These are phyloP conservation scores for Terana coerulea DNA, from an alignment of 768 basidiomycete genomes.

Conservation along the genomic window DNA sequence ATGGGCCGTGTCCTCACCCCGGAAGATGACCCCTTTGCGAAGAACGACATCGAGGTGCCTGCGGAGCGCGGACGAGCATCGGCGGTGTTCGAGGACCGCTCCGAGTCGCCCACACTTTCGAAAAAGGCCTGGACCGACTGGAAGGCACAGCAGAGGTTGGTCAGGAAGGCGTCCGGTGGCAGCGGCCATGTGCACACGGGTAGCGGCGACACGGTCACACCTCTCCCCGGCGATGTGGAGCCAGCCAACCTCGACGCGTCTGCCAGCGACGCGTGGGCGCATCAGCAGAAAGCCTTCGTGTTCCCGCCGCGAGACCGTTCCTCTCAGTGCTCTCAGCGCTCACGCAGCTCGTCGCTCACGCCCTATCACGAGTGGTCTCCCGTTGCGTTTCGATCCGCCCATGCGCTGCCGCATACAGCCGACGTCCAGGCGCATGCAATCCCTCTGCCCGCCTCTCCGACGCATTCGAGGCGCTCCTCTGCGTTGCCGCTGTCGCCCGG, in stretches of 20 bases:
- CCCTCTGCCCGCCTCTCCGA: background rate
- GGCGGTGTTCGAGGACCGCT: background rate
- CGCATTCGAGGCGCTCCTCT: background rate
- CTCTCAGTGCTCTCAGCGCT: background rate
- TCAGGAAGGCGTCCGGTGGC: background rate
- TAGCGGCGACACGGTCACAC: constrained; percentile 13
- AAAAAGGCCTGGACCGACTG: background rate
- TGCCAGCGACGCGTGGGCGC: background rate
- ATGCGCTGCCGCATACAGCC: background rate
- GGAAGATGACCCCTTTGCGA: constrained; percentile 26
- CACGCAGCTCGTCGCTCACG: background rate
- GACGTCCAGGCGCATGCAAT: background rate
- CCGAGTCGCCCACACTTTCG: background rate
- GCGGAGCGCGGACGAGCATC: background rate
- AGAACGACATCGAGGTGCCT: constrained; percentile 18
- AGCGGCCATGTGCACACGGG: constrained; percentile 8
- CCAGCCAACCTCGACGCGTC: background rate
- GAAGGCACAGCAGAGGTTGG: background rate
- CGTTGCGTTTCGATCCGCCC: background rate
- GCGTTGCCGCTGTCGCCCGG: background rate
- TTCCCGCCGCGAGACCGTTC: background rate
- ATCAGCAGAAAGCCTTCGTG: background rate
- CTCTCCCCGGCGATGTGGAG: constrained; percentile 3
- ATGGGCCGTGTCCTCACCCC: constrained; percentile 27
- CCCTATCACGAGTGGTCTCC: constrained; percentile 3